Base-by-base conservation (phyloP, 2,329 filamentous ascomycete genomes). In the Sporothrix dimorphospora region DNA sequence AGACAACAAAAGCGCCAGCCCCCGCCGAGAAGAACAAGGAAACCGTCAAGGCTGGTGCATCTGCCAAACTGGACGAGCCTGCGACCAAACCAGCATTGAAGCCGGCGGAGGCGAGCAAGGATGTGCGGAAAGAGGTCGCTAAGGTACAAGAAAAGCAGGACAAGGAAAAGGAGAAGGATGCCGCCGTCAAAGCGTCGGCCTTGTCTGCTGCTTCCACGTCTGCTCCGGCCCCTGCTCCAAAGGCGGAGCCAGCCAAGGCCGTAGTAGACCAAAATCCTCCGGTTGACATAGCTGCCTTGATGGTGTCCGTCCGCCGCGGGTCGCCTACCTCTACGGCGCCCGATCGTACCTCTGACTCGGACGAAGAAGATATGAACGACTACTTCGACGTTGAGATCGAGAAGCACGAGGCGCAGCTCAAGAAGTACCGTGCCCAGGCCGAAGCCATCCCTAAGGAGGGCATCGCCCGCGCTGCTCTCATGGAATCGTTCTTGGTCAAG, bases 301-400 rank as follows among this genome's bases (percentile, higher is more conserved):
- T 72, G 68, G 59, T 75, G 12, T 75, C 75, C 3, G 24, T 75
- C 0, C 75, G 72, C 12, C 65, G 70, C 5, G 72, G 63, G 1
- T n/a, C 55, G 11, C 49, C 51, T 0, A 45, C 24, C 2, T 59
- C 71, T 4, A 47, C 47, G 1, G 67, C 69, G 1, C 69, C 69
- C 5, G 72, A 74, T n/a, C 72, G 72, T 19, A 59, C 73, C 1
- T 88, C 86, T 0, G 87, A 89, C 70, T 85, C 83, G 75, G 84
- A 89, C 57, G 87, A 89, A 72, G 87, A 89, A 65, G 85, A 87
- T 59, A 86, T 89, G 81, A 86, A 84, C 21, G 86, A 87, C 69
- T 86, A 86, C 72, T 88, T 89, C 70, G 82, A 85, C 69, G 81
- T 81, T 70, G 81, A 88, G 75, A 88, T 89, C 49, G 78, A 81